phyloP scores from a whole-genome alignment of 2,329 filamentous ascomycete genomes.

The Penicillium glabrum region DNA sequence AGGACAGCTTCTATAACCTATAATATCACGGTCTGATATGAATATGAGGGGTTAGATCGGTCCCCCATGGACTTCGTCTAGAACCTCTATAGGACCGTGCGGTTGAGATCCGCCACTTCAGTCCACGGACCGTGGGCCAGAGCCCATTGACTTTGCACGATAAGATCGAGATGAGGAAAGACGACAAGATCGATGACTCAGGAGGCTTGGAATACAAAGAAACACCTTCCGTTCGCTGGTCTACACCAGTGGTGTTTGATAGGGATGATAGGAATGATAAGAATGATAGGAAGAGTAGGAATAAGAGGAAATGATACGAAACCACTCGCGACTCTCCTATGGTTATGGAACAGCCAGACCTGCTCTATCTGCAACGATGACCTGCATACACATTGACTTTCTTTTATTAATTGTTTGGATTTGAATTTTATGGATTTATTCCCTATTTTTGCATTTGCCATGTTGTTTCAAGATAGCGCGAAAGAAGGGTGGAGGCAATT shows the following conservation, averaged over 20 bases:
- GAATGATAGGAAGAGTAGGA: neutral
- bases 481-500: neutral
- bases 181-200: neutral
- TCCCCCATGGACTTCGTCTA: too few species aligned
- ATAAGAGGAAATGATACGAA: neutral
- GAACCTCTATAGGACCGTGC: constrained; percentile 5
- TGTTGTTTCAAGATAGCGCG: too few species aligned
- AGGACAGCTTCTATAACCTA: too few species aligned
- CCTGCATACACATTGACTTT: neutral
- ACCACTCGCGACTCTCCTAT: neutral
- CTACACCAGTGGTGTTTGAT: neutral
- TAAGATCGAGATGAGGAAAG: neutral
- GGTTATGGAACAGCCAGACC: neutral
- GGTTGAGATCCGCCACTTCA: neutral
- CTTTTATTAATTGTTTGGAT: neutral
- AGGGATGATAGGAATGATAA: neutral
- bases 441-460: neutral
- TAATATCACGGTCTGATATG: too few species aligned
- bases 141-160: neutral
- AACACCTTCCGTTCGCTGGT: too few species aligned
- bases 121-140: neutral
- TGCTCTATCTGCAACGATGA: neutral
- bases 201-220: too few species aligned
- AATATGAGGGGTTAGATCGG: too few species aligned
- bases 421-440: neutral